These are phyloP conservation scores for Diaporthe australafricana DNA, from an alignment of 2,329 filamentous ascomycete genomes.

Conservation along the genomic window DNA sequence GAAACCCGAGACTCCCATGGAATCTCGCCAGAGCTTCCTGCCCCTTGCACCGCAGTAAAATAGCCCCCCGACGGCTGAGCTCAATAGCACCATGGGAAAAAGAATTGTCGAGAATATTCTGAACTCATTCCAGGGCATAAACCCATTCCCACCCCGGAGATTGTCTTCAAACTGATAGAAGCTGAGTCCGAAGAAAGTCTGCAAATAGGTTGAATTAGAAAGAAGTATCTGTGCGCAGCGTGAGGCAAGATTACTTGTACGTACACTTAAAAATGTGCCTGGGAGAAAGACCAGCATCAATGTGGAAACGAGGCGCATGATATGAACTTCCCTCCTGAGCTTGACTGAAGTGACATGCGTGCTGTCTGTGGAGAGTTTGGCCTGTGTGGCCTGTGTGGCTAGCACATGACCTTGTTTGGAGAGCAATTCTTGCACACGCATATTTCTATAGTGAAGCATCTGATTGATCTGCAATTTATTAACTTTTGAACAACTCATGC, in stretches of 20 bases:
- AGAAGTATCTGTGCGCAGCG: background rate
- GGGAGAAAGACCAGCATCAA: conserved; percentile 47
- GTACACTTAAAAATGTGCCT: conserved; percentile 46
- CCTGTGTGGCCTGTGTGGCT: background rate
- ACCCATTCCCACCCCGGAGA: background rate
- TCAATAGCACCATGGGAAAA: conserved; percentile 3
- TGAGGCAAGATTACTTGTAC: too few species aligned
- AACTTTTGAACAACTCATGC: background rate
- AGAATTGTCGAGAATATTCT: background rate
- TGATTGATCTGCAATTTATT: background rate
- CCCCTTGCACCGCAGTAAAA: background rate
- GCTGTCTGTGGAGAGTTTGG: background rate
- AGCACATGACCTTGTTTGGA: background rate
- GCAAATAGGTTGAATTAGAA: background rate
- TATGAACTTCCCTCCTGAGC: conserved; percentile 54
- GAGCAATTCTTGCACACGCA: background rate
- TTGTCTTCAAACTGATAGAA: background rate
- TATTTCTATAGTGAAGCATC: background rate
- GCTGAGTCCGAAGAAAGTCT: conserved; percentile 17
- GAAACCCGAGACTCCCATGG: background rate
- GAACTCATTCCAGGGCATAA: background rate
- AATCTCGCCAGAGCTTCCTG: background rate
- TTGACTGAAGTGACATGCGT: conserved; percentile 65
- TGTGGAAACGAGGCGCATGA: conserved; percentile 47
- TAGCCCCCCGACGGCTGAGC: background rate